A percentile compares a stretch with the other conserved stretches of the same genome.
Conservation (phyloP, 345 rosid species). For the Melastoma malabathricum region DNA sequence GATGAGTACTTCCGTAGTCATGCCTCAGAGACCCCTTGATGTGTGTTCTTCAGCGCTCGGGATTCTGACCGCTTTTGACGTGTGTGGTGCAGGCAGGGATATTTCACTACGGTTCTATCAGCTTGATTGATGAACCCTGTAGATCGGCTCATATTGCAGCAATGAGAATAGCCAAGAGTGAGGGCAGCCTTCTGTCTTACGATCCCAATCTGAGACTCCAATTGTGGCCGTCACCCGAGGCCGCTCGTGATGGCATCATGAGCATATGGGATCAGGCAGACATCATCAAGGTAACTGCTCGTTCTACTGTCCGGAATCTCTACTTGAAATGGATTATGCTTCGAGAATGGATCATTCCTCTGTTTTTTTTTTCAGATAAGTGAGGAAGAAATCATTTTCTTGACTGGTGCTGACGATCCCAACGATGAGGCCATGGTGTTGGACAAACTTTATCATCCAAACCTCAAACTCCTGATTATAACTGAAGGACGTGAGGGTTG, state of each 20-base stretch:
- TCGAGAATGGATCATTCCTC: neutral
- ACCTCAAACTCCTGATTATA: constrained; percentile 72
- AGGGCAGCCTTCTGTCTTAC: constrained; percentile 80
- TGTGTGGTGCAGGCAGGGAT: constrained; percentile 53
- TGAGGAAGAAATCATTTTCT: constrained; percentile 82
- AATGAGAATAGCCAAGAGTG: constrained; percentile 54
- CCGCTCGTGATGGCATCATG: constrained; percentile 76
- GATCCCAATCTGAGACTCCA: constrained; percentile 91
- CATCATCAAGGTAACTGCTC: constrained; percentile 56
- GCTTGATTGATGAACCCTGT: constrained; percentile 95
- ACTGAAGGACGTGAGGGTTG: constrained; percentile 91
- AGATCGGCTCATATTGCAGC: constrained; percentile 90
- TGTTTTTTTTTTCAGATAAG: constrained; percentile 43
- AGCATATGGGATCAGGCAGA: constrained; percentile 89
- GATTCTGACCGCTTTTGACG: too few relatives aligned
- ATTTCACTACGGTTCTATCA: constrained; percentile 92
- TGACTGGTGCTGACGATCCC: constrained; percentile 56
- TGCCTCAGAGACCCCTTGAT: too few relatives aligned
- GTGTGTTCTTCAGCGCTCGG: too few relatives aligned
- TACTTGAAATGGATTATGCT: neutral
- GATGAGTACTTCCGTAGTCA: too few relatives aligned
- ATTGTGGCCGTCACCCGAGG: constrained; percentile 81
- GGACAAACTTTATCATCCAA: constrained; percentile 59
- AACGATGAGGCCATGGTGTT: constrained; percentile 52
- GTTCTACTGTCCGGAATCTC: neutral